Conservation (phyloP, 305 asterid genomes). For the Solanum hybrid region DNA sequence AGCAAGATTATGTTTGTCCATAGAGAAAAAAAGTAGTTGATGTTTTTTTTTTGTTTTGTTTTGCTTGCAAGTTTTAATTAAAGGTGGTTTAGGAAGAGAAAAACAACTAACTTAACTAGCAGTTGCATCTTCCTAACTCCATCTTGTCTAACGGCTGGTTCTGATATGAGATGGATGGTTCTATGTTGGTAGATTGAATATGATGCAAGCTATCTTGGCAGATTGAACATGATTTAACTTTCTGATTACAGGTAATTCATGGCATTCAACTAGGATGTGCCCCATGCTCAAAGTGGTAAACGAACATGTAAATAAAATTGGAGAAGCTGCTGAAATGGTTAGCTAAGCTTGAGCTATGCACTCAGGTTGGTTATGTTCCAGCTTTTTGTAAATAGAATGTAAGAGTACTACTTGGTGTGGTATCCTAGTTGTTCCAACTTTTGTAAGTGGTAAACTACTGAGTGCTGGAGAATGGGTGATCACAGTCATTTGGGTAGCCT, state of each 20-base stretch:
- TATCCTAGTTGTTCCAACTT: background rate
- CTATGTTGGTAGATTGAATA: slow-evolving; percentile 14
- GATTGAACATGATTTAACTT: slow-evolving; percentile 43
- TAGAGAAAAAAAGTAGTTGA: background rate
- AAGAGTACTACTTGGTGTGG: background rate
- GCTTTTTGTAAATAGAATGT: slow-evolving; percentile 17
- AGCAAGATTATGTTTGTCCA: background rate
- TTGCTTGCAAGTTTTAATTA: background rate
- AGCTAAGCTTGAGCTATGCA: slow-evolving; percentile 44
- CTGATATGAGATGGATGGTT: slow-evolving; percentile 10
- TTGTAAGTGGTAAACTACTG: background rate
- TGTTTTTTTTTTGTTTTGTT: background rate
- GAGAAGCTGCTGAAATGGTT: slow-evolving; percentile 45
- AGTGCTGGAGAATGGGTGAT: background rate
- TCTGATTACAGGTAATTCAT: slow-evolving; percentile 64
- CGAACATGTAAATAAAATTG: slow-evolving; percentile 36
- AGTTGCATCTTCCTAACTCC: background rate
- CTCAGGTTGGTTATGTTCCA: slow-evolving; percentile 63
- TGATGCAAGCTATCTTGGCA: slow-evolving; percentile 24
- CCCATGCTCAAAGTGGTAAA: slow-evolving; percentile 71
- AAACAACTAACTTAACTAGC: background rate
- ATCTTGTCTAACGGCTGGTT: slow-evolving; percentile 2
- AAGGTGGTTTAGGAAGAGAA: background rate
- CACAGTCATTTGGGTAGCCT: background rate
- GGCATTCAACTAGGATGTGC: slow-evolving; percentile 67